phyloP scores from a whole-genome alignment of 768 basidiomycete genomes.

The Crucibulum laeve region DNA sequence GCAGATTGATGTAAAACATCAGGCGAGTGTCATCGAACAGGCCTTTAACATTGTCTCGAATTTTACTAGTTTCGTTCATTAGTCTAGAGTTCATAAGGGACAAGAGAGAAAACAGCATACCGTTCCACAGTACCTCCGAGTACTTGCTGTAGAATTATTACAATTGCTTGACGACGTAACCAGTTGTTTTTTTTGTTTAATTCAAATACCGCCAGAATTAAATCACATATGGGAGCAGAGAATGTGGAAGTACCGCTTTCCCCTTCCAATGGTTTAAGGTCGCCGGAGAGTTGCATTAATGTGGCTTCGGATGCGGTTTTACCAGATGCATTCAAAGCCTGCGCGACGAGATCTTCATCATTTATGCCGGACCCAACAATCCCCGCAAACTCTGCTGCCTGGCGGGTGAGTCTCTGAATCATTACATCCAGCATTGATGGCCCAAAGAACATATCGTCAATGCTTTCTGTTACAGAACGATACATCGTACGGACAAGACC shows the following conservation, averaged over 20 bases:
- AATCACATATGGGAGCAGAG: conserved; percentile 90
- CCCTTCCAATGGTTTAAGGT: conserved; percentile 77
- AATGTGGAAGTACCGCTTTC: conserved; percentile 89
- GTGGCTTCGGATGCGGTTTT: conserved; percentile 64
- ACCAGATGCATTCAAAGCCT: conserved; percentile 70
- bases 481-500: conserved; percentile 86
- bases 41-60: conserved; percentile 71
- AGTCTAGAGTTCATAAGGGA: conserved; percentile 2
- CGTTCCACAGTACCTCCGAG: conserved; percentile 94
- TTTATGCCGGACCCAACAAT: conserved; percentile 73
- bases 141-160: conserved; percentile 94
- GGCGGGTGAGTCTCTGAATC: conserved; percentile 84
- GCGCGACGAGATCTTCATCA: conserved; percentile 82
- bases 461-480: conserved; percentile 86
- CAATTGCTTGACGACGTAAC: conserved; percentile 91
- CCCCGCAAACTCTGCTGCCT: conserved; percentile 86
- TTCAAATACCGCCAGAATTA: conserved; percentile 91
- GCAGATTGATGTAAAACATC: conserved; percentile 55
- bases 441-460: conserved; percentile 97
- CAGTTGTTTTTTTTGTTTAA: conserved; percentile 96
- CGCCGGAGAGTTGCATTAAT: conserved; percentile 68
- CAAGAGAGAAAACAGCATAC: conserved; percentile 36
- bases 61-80: conserved; percentile 52
- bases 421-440: conserved; percentile 95
- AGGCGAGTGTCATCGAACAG: conserved; percentile 69